A percentile compares a stretch with the other conserved stretches of the same genome.
These are phyloP conservation scores for Suillus cothurnatus DNA, from an alignment of 768 basidiomycete genomes.

Conservation along the genomic window DNA sequence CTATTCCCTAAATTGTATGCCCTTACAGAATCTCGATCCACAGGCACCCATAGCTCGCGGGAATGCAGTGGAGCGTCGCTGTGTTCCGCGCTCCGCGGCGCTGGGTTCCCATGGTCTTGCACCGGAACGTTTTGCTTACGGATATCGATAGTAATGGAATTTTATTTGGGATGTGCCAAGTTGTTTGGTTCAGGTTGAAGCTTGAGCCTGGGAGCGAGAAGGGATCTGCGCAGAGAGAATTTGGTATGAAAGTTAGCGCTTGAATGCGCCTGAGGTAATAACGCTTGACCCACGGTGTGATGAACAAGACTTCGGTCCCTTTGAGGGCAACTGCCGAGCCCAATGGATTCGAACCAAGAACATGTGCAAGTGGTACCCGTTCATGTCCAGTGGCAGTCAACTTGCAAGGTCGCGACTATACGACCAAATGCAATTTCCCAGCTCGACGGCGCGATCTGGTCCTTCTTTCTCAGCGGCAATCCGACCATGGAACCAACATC, in stretches of 20 bases:
- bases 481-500: not conserved
- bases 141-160: constrained; percentile 1
- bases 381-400: not conserved
- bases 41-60: constrained; percentile 10
- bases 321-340: not conserved
- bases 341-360: not conserved
- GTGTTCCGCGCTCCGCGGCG: constrained; percentile 7
- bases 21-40: constrained; percentile 9
- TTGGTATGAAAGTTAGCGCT: constrained; percentile 6
- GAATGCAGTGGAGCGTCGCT: constrained; percentile 5
- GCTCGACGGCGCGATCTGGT: not conserved
- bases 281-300: not conserved
- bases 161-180: constrained; percentile 6
- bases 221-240: constrained; percentile 3
- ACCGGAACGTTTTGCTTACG: not conserved
- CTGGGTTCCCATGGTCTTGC: constrained; percentile 7
- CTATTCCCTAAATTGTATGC: constrained; percentile 6
- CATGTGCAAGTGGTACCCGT: not conserved
- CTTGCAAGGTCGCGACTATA: not conserved
- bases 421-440: not conserved
- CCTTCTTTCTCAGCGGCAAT: not conserved
- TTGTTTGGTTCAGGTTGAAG: not conserved
- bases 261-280: not conserved
- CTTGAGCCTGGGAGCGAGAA: not conserved
- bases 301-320: not conserved